Evolutionary conservation across 352 stramenopile species (phyloP), one percentile per base, ranked within the genome.

Genomic region (Pythium aquatile): DNA sequence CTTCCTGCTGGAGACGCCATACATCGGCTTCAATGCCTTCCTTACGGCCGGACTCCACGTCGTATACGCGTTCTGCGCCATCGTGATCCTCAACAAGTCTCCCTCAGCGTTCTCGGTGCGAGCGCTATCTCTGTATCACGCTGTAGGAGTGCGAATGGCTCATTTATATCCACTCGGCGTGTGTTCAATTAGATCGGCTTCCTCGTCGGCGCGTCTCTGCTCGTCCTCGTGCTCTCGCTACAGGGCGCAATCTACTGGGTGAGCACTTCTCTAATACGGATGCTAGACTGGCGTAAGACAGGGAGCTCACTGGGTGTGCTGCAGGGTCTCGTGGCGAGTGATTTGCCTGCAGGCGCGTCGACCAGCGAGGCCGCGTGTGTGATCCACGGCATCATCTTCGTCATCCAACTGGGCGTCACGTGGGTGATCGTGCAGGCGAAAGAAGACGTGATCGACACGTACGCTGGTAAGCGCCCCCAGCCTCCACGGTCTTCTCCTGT

Each of bases 391-490:
- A 51, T 73, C 17, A 87, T 94, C 65, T 89, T 88, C 47, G 61
- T 70, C 8, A 74, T 92, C 33, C 85, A 94, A 49, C 68, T 82
- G 44, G 64, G 62, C 0, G 75, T 91, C 33, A 92, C 85, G 3
- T 81, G 70, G 37, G 63, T 85, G 42, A 71, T 94, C 26, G 70
- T 89, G 29, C 81, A 89, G 64, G 86, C 78, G 10, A 91, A 90
- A 67, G 83, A 94, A 70, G 85, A 91, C 65, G 81, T 91, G 16
- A 94, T 94, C 42, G 85, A 94, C 55, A 94, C 85, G 0, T 94
- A 92, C 49, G 85, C 85, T 48, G 85, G 85, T 93, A 59, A 20
- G 75, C 44, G 20, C 20, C 20, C 20, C 20, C 20, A 24, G 20
- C 20, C 20, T 24, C 20, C 20, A 24, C 20, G 20, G 20, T 24